Base-by-base conservation (phyloP, 1,284 basidiomycete genomes). In the Tylopilus sp. region DNA sequence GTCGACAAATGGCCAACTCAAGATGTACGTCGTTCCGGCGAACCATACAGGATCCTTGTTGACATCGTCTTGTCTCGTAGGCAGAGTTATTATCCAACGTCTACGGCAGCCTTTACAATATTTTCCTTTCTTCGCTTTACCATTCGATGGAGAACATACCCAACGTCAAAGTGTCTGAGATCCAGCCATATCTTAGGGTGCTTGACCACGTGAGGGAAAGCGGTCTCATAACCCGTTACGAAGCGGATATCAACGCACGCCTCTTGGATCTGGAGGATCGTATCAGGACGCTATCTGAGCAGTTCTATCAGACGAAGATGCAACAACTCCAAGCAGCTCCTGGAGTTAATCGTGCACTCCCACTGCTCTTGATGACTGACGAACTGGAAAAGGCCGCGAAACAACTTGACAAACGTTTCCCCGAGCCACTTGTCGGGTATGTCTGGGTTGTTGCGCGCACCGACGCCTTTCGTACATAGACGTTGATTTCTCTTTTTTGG, bases 361-460 rank as follows among this genome's bases (percentile, higher is more conserved):
- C 89, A 1, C 71, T 93, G 26, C 71, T 96, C 41, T 71, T 88
- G 25, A 82, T 97, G 78, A 89, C 90, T 6, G 84, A 88, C 43
- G 95, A 95, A 74, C 74, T 98, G 10, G 92, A 97, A 71, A 95
- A 91, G 64, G 73, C 76, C 28, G 84, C 89, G 11, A 93, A 96
- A 67, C 70, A 78, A 28, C 74, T 94, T 29, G 88, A 94, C 68
- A 92, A 91, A 67, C 77, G 86, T 54, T 97, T 96, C 69, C 82
- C 86, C 0, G 81, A 89, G 49, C 87, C 91, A 16, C 65, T 97
- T 18, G 73, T 94, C 30, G 84, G 84, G 87, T 93, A 61, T 44
- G 81, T 74, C 3, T 34, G 34, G 13, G 37, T 36, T 41, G 41
- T 25, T 39, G 8, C 38, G 21, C 25, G 15, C 29, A 28, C 25